phyloP scores from a whole-genome alignment of 768 basidiomycete species.

The Panaeolus papilionaceus region DNA sequence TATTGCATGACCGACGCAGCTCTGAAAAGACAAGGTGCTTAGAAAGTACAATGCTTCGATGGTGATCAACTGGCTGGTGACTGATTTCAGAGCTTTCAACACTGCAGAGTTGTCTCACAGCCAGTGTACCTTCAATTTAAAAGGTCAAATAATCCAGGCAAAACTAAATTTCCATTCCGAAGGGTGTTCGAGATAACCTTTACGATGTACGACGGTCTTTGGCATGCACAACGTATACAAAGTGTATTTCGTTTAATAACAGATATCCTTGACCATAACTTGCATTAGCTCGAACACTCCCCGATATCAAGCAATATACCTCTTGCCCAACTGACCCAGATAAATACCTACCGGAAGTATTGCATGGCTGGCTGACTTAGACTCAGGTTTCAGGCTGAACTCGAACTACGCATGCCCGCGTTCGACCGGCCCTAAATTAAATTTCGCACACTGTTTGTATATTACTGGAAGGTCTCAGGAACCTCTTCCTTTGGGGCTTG shows the following conservation, averaged over 20 bases:
- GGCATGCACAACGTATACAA: not conserved
- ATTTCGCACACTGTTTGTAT: conserved; percentile 2
- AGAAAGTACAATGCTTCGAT: too few species aligned
- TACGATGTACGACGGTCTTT: not conserved
- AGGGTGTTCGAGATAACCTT: not conserved
- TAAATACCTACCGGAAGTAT: too few species aligned
- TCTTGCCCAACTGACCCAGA: too few species aligned
- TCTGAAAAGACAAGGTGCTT: too few species aligned
- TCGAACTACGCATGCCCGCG: not conserved
- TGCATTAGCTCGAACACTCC: not conserved
- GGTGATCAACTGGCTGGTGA: too few species aligned
- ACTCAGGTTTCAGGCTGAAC: too few species aligned
- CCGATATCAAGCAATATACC: too few species aligned
- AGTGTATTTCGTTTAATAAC: not conserved
- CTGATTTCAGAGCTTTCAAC: too few species aligned
- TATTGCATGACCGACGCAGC: too few species aligned
- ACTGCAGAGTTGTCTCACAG: too few species aligned
- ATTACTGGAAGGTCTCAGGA: not conserved
- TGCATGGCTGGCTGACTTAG: too few species aligned
- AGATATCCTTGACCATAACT: not conserved
- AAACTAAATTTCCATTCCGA: not conserved
- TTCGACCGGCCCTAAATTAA: not conserved
- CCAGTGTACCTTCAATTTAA: not conserved
- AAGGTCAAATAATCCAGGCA: not conserved
- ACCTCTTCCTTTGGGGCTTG: not conserved